Base-by-base conservation (phyloP, 805 yeast genomes). In the Priceomyces melissophilus region DNA sequence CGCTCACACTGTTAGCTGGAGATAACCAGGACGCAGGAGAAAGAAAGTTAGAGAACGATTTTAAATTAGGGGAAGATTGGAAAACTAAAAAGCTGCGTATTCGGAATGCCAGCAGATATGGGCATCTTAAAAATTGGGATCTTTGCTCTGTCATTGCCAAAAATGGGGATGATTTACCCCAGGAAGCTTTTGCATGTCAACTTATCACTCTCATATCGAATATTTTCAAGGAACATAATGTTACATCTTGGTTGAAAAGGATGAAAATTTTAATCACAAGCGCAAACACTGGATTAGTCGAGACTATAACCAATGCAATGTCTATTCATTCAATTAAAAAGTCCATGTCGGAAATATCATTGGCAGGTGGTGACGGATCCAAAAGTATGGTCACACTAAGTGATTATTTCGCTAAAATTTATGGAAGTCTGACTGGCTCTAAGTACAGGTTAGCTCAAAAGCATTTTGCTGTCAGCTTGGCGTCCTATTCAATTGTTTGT, bases 121-220 rank as follows among this genome's bases (percentile, higher is more conserved):
- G 99, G 0, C 93, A 89, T 56, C 61, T 85, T 26, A 86, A 84
- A 17, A 86, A 88, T 58, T 93, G 99, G 99, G 97, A 93, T 47
- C 61, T 93, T 30, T 88, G 91, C 49, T 90, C 97, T 1, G 96
- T 91, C 2, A 93, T 93, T 57, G 96, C 95, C 10, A 93, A 93
- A 57, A 91, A 96, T 25, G 99, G 99, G 28, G 91, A 86, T 54
- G 99, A 93, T 64, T 62, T 93, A 38, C 85, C 96, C 16, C 99
- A 93, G 59, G 99, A 93, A 61, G 96, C 99, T 0, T 89, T 93
- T 71, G 99, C 99, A 0, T 89, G 96, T 47, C 99, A 93, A 60
- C 61, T 93, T 33, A 91, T 93, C 38, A 84, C 85, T 45, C 84
- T 95, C 16, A 87, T 91, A 65, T 81, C 95, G 1, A 79, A 79